Conservation (phyloP, 768 basidiomycete genomes). For the Agrocybe praecox region DNA sequence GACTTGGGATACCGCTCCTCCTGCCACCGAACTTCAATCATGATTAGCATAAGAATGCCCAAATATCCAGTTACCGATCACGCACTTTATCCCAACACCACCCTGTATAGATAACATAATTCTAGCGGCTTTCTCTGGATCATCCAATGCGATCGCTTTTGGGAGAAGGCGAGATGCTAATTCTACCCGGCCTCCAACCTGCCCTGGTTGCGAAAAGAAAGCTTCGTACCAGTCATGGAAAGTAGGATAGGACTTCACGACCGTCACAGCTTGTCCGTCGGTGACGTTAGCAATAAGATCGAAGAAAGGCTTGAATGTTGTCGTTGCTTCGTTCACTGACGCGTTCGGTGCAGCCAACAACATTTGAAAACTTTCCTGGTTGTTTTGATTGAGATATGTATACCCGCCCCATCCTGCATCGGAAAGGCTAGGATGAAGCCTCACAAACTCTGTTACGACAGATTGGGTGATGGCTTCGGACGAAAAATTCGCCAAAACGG, state of each 20-base stretch:
- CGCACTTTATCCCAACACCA: constrained; percentile 24
- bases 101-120: constrained; percentile 21
- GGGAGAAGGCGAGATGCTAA: constrained; percentile 36
- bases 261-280: constrained; percentile 12
- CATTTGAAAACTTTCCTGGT: constrained; percentile 20
- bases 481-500: constrained; percentile 31
- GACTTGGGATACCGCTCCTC: constrained; percentile 42
- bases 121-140: constrained; percentile 26
- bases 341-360: constrained; percentile 35
- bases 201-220: not conserved
- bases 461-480: constrained; percentile 27
- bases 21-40: constrained; percentile 37
- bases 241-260: constrained; percentile 20
- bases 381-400: constrained; percentile 15
- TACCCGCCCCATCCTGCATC: constrained; percentile 51
- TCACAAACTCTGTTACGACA: constrained; percentile 36
- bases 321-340: constrained; percentile 33
- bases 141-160: constrained; percentile 22
- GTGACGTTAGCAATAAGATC: constrained; percentile 25
- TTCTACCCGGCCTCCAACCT: constrained; percentile 28
- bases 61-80: not conserved
- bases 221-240: constrained; percentile 25
- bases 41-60: not conserved
- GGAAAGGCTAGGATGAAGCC: constrained; percentile 33
- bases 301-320: constrained; percentile 35